These are phyloP conservation scores for Ascochyta pisi DNA, from an alignment of 2,329 filamentous ascomycete species.

Conservation along the genomic window DNA sequence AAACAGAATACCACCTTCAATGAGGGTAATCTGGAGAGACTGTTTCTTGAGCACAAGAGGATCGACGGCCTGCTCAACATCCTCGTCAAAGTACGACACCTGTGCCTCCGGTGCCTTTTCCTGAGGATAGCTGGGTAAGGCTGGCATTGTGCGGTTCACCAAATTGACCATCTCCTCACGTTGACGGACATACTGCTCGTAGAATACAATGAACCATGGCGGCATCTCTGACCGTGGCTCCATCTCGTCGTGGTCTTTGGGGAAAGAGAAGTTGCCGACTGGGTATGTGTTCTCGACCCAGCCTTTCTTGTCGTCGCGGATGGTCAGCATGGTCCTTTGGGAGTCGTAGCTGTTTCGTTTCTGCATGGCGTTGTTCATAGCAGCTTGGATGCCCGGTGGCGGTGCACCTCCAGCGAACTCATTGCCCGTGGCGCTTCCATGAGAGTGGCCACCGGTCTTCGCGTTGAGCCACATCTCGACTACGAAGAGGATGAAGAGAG, in stretches of 20 bases:
- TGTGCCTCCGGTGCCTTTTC: constrained; percentile 25
- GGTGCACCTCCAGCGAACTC: constrained; percentile 35
- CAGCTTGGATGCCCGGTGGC: constrained; percentile 36
- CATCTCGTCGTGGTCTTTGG: constrained; percentile 34
- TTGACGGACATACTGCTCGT: constrained; percentile 68
- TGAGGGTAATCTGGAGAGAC: constrained; percentile 51
- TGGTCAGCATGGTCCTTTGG: constrained; percentile 43
- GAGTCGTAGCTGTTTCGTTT: constrained; percentile 46
- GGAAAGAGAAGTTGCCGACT: constrained; percentile 39
- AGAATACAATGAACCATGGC: constrained; percentile 68
- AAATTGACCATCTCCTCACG: constrained; percentile 65
- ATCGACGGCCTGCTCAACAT: constrained; percentile 48
- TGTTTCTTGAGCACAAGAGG: constrained; percentile 49
- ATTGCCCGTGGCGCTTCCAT: constrained; percentile 62
- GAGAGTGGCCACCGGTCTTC: constrained; percentile 65
- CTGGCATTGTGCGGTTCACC: constrained; percentile 52
- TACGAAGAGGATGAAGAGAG: constrained; percentile 67
- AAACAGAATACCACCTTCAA: constrained; percentile 69
- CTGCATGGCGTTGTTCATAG: constrained; percentile 40
- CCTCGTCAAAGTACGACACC: constrained; percentile 46
- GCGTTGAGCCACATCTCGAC: constrained; percentile 68
- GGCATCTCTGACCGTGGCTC: constrained; percentile 59
- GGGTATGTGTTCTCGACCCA: constrained; percentile 45
- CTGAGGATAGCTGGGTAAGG: constrained; percentile 42
- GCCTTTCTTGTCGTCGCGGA: constrained; percentile 42